These are phyloP conservation scores for Triadica sebifera DNA, from an alignment of 345 rosid species.

Conservation along the genomic window DNA sequence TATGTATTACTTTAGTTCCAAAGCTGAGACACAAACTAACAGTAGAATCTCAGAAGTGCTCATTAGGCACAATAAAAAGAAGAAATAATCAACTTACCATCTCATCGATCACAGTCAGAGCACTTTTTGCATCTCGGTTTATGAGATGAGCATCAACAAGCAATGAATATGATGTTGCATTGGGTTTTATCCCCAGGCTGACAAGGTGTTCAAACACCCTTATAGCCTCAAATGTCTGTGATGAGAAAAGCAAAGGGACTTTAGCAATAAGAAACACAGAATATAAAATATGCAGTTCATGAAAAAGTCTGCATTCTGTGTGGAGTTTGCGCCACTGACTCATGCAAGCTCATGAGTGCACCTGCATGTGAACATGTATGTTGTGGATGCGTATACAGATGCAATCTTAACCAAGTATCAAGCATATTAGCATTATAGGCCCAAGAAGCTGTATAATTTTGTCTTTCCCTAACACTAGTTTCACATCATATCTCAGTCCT, in stretches of 20 bases:
- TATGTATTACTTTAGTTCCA: conserved; percentile 2
- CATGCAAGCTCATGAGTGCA: background rate
- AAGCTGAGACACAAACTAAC: background rate
- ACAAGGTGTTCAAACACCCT: conserved; percentile 79
- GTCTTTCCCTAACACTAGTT: background rate
- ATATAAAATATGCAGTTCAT: conserved; percentile 10
- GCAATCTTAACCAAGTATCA: background rate
- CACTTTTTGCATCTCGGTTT: conserved; percentile 78
- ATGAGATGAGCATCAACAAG: conserved; percentile 90
- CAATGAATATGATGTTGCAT: conserved; percentile 67
- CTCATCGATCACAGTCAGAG: conserved; percentile 57
- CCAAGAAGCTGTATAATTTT: background rate
- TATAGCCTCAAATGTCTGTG: conserved; percentile 82
- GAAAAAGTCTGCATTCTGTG: background rate
- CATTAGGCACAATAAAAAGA: background rate
- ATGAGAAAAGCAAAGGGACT: conserved; percentile 18
- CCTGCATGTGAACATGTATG: background rate
- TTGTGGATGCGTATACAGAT: background rate
- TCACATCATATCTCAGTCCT: background rate
- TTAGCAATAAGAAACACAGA: conserved; percentile 5
- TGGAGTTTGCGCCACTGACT: background rate
- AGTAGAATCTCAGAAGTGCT: conserved; percentile 3
- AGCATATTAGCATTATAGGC: background rate
- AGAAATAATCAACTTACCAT: conserved; percentile 53
- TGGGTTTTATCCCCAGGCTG: conserved; percentile 77